Base-by-base conservation (phyloP, 257 asterid genomes). In the Ilex asprella region DNA sequence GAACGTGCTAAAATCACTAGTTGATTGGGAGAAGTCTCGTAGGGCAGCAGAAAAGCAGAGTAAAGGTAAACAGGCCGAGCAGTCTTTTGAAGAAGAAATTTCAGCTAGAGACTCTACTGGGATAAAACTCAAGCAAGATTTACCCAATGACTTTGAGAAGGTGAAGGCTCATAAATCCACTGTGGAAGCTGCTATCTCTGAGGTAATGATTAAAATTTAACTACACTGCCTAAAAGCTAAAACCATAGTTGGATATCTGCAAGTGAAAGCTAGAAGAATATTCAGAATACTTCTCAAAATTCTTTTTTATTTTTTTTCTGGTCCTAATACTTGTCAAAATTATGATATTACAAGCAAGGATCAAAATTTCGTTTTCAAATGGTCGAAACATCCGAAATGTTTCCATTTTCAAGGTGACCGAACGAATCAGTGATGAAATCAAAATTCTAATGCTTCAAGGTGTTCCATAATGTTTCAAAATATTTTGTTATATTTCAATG, bases 121-220 rank as follows among this genome's bases (percentile, higher is more conserved):
- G 75, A 69, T 74, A 43, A 85, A 73, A 77, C 69, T 71, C 68
- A 70, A 82, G 89, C 97, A 93, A 76, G 88, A 79, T 75, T 62
- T 80, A 71, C 81, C 86, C 43, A 82, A 81, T 82, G 84, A 86
- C 77, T 89, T 89, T 77, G 92, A 89, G 95, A 93, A 83, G 84
- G 70, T 81, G 80, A 92, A 92, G 81, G 99, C 99, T 67, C 99
- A 92, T 64, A 88, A 92, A 73, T 84, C 97, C 66, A 89, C 96
- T 61, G 76, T 89, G 49, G 97, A 93, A 85, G 96, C 95, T 78
- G 92, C 84, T 60, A 81, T 93, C 62, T 81, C 97, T 74, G 97
- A 93, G 95, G 99, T 89, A 76, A 58, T 75, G 62, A 59, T 32
- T 65, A 3, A 10, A 46, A 14, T 46, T 46, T 10, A 2, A 10